Percentiles rank a stretch among this genome's conserved stretches.
Conservation (phyloP, 2,329 filamentous ascomycete genomes). For the Immersiporthe knoxdaviesiana region DNA sequence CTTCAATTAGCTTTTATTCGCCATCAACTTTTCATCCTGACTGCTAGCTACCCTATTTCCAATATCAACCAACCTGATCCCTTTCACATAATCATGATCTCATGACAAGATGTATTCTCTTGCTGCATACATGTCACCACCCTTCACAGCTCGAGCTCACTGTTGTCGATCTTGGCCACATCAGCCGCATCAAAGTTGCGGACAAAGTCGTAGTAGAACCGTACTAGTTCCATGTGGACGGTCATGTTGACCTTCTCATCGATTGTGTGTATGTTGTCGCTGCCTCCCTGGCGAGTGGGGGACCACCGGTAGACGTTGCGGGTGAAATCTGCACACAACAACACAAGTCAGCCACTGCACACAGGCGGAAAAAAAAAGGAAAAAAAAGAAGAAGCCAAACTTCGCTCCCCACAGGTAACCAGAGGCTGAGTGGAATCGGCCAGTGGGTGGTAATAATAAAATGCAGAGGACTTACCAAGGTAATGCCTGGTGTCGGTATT, state of each 20-base stretch:
- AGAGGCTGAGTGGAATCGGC: background rate
- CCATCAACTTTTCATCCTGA: background rate
- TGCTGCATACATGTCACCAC: background rate
- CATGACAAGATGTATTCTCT: background rate
- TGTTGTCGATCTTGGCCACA: conserved; percentile 10
- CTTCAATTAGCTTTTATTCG: too few species aligned
- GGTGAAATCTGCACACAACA: conserved; percentile 36
- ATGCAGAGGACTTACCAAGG: conserved; percentile 26
- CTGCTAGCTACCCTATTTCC: background rate
- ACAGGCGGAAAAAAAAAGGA: too few species aligned
- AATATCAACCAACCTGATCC: background rate
- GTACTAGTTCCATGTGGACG: conserved; percentile 42
- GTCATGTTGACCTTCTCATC: conserved; percentile 45
- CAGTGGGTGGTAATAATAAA: too few species aligned
- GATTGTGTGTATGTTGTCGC: conserved; percentile 42
- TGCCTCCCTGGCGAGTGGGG: conserved; percentile 40
- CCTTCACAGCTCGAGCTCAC: conserved; percentile 17
- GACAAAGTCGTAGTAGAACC: conserved; percentile 45
- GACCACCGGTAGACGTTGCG: conserved; percentile 45
- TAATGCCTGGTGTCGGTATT: conserved; percentile 45
- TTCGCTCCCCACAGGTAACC: background rate
- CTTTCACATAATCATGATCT: background rate
- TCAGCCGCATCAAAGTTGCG: conserved; percentile 42
- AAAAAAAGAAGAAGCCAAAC: background rate
- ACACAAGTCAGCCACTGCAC: conserved; percentile 17